A percentile compares a stretch with the other conserved stretches of the same genome.
phyloP scores from a whole-genome alignment of 345 rosid genomes.

The Citrus cavaleriei region DNA sequence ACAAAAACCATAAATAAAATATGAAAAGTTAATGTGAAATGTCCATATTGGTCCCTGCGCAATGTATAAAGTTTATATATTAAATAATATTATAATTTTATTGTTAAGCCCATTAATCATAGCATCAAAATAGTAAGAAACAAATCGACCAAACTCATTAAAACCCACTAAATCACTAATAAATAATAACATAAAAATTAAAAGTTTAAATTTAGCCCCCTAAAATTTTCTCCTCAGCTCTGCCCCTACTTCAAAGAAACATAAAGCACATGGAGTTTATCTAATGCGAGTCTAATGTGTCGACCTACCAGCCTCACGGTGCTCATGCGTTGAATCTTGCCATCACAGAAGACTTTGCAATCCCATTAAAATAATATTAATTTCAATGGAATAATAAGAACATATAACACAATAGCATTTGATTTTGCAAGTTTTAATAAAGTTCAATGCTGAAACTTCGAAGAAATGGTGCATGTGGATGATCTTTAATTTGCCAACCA shows the following conservation, averaged over 20 bases:
- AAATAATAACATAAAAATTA: no score
- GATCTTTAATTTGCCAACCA: neutral
- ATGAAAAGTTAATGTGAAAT: no score
- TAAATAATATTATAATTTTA: no score
- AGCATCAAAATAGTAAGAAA: no score
- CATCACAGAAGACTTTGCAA: neutral
- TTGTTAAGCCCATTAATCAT: no score
- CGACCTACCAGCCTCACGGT: neutral
- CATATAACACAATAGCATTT: neutral
- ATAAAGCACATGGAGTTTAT: neutral
- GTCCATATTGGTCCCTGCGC: no score
- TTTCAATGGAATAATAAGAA: neutral
- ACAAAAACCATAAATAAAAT: no score
- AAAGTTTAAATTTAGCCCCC: no score
- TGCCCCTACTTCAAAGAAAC: neutral
- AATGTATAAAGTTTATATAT: no score
- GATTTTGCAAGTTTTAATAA: neutral
- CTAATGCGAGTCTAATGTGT: neutral
- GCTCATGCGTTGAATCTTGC: neutral
- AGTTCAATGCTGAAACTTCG: neutral
- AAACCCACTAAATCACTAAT: no score
- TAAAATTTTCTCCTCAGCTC: no score
- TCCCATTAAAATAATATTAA: neutral
- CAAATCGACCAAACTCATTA: rapidly evolving
- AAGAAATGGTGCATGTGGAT: neutral